Conservation (phyloP, 2,329 filamentous ascomycete species). For the Diplocarpon mali region DNA sequence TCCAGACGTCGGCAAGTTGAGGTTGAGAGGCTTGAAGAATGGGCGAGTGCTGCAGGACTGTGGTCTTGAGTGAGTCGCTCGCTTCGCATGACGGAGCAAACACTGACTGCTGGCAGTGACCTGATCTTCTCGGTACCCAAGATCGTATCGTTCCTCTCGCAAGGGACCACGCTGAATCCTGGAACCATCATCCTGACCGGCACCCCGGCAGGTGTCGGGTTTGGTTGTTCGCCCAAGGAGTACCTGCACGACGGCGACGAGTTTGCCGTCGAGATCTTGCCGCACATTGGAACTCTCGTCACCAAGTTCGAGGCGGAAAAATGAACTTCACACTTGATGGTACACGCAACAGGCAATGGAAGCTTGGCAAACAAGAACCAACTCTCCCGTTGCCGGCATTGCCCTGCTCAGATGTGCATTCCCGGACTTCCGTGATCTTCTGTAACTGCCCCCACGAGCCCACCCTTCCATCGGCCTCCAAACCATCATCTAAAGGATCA, state of each 20-base stretch:
- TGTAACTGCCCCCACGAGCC: too few species aligned
- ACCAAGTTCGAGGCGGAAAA: constrained; percentile 30
- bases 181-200: constrained; percentile 37
- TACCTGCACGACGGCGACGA: constrained; percentile 35
- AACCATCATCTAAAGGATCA: too few species aligned
- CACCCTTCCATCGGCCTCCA: too few species aligned
- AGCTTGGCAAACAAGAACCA: too few species aligned
- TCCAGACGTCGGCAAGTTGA: constrained; percentile 32
- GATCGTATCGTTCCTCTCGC: constrained; percentile 31
- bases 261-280: constrained; percentile 37
- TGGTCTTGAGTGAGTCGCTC: constrained; percentile 29
- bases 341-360: not conserved
- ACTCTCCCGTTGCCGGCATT: too few species aligned
- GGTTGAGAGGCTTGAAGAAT: constrained; percentile 37
- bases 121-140: constrained; percentile 37
- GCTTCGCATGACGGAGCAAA: not conserved
- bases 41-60: constrained; percentile 39
- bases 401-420: too few species aligned
- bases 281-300: constrained; percentile 37
- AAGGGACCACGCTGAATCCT: constrained; percentile 33
- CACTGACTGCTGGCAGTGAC: constrained; percentile 27
- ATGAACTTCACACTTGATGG: constrained; percentile 16
- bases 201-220: constrained; percentile 32
- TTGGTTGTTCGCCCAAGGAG: constrained; percentile 28
- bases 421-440: too few species aligned